phyloP scores from a whole-genome alignment of 371 early-diverging fungal genomes.

The Mortierella sp. region DNA sequence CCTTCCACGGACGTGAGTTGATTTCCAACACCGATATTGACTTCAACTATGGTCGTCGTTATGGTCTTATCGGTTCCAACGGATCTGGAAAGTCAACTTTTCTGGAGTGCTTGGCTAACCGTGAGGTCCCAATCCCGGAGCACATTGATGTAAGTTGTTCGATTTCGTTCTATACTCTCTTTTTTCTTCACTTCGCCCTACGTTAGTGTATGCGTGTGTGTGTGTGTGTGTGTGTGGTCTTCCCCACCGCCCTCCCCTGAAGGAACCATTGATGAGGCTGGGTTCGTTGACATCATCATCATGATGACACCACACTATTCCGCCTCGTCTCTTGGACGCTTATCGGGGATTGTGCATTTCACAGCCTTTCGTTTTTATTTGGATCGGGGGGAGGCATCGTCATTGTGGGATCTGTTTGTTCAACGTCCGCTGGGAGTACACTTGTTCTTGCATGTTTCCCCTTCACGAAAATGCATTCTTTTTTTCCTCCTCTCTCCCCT shows the following conservation, averaged over 20 bases:
- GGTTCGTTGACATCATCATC: slow-evolving; percentile 4
- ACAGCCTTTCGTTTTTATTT: neutral
- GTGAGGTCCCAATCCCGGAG: slow-evolving; percentile 96
- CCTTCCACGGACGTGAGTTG: slow-evolving; percentile 92
- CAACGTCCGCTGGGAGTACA: too few species aligned
- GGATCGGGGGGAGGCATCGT: too few species aligned
- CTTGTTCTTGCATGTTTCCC: too few species aligned
- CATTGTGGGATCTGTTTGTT: too few species aligned
- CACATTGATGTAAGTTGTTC: slow-evolving; percentile 88
- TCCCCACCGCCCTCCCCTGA: too few species aligned
- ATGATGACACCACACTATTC: neutral
- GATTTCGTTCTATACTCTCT: neutral
- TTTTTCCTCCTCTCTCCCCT: neutral
- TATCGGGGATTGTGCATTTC: too few species aligned
- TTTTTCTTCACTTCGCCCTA: neutral
- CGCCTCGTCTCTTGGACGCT: too few species aligned
- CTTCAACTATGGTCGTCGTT: slow-evolving; percentile 97
- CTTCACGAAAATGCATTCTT: neutral
- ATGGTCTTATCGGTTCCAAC: slow-evolving; percentile 97
- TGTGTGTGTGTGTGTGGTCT: too few species aligned
- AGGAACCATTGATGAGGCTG: neutral
- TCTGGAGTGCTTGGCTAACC: slow-evolving; percentile 90
- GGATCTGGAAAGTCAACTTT: slow-evolving; percentile 99
- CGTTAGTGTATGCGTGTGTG: too few species aligned
- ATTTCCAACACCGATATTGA: slow-evolving; percentile 95